A percentile compares a stretch with the other conserved stretches of the same genome.
Evolutionary conservation across 1,284 basidiomycete genomes (phyloP).

Genomic region (Porodaedalea pini): DNA sequence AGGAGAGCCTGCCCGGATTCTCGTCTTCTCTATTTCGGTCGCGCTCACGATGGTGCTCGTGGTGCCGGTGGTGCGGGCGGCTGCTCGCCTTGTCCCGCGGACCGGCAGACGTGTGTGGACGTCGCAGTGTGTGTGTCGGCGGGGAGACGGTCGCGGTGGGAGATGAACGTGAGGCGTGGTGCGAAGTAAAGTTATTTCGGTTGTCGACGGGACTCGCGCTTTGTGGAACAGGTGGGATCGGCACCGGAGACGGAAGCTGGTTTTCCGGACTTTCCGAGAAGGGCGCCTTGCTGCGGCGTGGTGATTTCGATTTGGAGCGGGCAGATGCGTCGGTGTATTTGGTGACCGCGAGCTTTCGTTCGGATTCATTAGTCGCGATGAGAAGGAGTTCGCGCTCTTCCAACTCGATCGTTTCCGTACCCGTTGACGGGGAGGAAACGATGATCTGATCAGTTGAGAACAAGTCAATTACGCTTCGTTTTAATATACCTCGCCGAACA

Average conservation of each 20-base stretch:
- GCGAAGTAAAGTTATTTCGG: conserved; percentile 4
- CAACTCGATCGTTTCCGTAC: conserved; percentile 60
- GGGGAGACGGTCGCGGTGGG: background rate
- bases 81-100: conserved; percentile 50
- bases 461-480: conserved; percentile 8
- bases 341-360: conserved; percentile 61
- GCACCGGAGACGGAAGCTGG: conserved; percentile 3
- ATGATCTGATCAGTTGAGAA: conserved; percentile 41
- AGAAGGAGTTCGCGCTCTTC: conserved; percentile 62
- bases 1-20: conserved; percentile 5
- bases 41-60: conserved; percentile 16
- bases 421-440: conserved; percentile 52
- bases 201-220: conserved; percentile 11
- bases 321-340: conserved; percentile 43
- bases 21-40: conserved; percentile 13
- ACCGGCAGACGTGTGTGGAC: conserved; percentile 69
- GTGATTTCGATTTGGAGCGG: conserved; percentile 61
- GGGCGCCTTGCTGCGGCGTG: conserved; percentile 34
- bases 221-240: conserved; percentile 16
- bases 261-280: conserved; percentile 17
- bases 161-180: conserved; percentile 8
- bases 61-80: conserved; percentile 24
- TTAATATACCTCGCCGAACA: conserved; percentile 6
- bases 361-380: conserved; percentile 63
- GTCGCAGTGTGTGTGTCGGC: conserved; percentile 27